Base-by-base conservation (phyloP, 495 filamentous ascomycete genomes). In the Aspergillus ostianus region DNA sequence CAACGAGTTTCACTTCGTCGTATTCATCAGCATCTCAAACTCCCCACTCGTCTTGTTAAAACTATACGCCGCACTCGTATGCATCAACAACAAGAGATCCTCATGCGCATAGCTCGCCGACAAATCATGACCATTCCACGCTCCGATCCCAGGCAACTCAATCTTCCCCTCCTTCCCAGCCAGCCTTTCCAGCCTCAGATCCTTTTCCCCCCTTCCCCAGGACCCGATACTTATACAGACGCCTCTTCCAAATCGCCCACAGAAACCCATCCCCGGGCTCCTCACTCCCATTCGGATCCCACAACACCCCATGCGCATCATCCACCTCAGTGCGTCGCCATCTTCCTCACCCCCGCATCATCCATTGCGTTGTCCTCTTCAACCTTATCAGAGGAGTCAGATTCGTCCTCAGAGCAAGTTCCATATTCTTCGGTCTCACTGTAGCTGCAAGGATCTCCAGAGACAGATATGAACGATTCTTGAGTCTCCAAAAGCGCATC, bases 141-240 rank as follows among this genome's bases (percentile, higher is more conserved):
- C 6, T 18, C 32, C 23, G n/a, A 15, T 55, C 18, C 19, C 26
- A 20, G 12, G 51, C 6, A 32, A 36, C 4, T 51, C 13, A 23
- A 54, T 60, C 50, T 9, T 4, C 18, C 44, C 29, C 10, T 32
- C 6, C 29, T 10, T 32, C 29, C 18, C 20, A 13, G 30, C 36
- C n/a, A 53, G 36, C 19, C 20, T 13, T 2, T 29, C 44, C 50
- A 60, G 18, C 51, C 32, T 47, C 49, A 54, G 27, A 32, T 50
- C 44, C 50, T 47, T 27, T n/a, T n/a, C n/a, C n/a, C 13, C 57
- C 57, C 13, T 47, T 47, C 5, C 57, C 57, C 32, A 13, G n/a
- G 19, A 60, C 57, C 27, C 32, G 30, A 49, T 47, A 60, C 57
- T 60, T 53, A 19, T 60, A 47, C 20, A 60, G 50, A 41, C 48